phyloP scores from a whole-genome alignment of 768 basidiomycete species.

The Kwoniella sp. region DNA sequence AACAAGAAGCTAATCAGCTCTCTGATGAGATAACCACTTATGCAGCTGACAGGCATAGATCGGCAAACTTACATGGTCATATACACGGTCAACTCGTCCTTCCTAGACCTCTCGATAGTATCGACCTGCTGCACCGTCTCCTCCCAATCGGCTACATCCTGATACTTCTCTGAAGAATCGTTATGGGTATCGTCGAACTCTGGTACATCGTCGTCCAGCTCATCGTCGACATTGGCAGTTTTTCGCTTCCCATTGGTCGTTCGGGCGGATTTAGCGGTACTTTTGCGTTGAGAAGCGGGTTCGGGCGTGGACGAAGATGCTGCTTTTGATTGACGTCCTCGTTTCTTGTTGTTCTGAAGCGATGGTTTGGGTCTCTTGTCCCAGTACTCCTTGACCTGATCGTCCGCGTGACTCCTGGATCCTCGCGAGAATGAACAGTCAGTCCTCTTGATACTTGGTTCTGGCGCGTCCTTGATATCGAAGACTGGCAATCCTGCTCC shows the following conservation, averaged over 20 bases:
- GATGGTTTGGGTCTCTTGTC: conserved; percentile 33
- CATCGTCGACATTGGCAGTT: conserved; percentile 14
- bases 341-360: conserved; percentile 19
- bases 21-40: neutral
- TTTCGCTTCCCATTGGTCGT: conserved; percentile 15
- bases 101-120: conserved; percentile 45
- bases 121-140: conserved; percentile 43
- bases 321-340: conserved; percentile 14
- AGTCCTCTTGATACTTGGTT: neutral
- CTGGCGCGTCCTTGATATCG: no score
- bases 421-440: neutral
- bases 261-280: conserved; percentile 22
- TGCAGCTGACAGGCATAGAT: neutral
- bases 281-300: conserved; percentile 20
- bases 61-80: conserved; percentile 49
- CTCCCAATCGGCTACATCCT: conserved; percentile 51
- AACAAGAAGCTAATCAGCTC: neutral
- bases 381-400: conserved; percentile 48
- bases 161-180: conserved; percentile 43
- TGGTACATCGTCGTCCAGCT: conserved; percentile 26
- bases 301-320: conserved; percentile 14
- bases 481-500: no score
- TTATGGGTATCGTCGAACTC: conserved; percentile 37
- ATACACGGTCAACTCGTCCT: conserved; percentile 41
- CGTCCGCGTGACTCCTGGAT: conserved; percentile 40